Base-by-base conservation (phyloP, 108 stramenopile genomes). In the Fragilariopsis cylindrus region DNA sequence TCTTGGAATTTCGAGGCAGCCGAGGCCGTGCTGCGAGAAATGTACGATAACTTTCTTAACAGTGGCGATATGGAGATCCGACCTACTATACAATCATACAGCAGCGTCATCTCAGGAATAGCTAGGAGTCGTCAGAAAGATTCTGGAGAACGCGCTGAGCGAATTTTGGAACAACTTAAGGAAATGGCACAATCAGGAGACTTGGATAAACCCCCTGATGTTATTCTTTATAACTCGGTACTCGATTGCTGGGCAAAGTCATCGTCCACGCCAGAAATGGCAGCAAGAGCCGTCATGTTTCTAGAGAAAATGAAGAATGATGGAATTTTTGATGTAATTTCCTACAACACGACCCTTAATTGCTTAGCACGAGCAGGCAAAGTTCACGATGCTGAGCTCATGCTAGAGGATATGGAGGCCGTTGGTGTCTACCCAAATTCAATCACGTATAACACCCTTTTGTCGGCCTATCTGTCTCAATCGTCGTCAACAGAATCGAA, bases 221-320 rank as follows among this genome's bases (percentile, higher is more conserved):
- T 88, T 16, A 82, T 88, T 19, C 87, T 81, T 13, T 92, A 89
- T 78, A 88, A 87, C 49, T 71, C 87, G 6, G 88, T 89, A 21
- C 80, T 92, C 64, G 87, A 89, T 73, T 85, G 85, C 45, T 92
- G 84, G 75, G 88, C 87, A 56, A 89, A 87, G 69, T 81, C 84
- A 13, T 7, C 58, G 1, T 56, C 42, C 30, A 44, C 77, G 3
- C 42, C 57, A 12, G 54, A 56, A 43, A 63, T 44, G n/a, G 62
- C 62, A 42, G 43, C 43, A 44, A 65, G 57, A 39, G 78, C 75
- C 16, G 40, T 65, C 30, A 42, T 16, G 2, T 72, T 83, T 40
- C 1, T 83, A 4, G 53, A 70, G 41, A 60, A 40, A 46, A 83
- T 76, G 74, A 43, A 8, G 41, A 8, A 49, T n/a, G 75, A 71